Evolutionary conservation across 169 alveolate genomes (phyloP).

Genomic region (Cryptosporidium muris): DNA sequence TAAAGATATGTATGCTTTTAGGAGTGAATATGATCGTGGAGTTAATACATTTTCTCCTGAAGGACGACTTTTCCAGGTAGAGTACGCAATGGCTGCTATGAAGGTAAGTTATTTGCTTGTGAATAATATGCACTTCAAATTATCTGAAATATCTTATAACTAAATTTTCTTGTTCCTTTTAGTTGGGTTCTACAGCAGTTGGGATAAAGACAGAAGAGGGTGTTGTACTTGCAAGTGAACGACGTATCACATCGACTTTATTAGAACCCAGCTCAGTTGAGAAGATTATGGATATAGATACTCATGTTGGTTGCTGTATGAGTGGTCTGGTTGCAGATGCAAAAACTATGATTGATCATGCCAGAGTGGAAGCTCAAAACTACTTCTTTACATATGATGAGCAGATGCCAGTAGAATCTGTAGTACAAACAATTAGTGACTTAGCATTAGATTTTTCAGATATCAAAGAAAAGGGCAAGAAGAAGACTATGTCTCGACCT

Average conservation of each 20-base stretch:
- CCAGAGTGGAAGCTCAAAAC: conserved; percentile 95
- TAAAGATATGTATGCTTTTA: conserved; percentile 73
- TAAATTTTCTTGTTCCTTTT: background rate
- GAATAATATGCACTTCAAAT: background rate
- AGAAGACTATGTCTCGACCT: conserved; percentile 94
- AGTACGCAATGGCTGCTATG: conserved; percentile 94
- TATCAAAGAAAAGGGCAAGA: conserved; percentile 80
- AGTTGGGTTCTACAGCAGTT: conserved; percentile 98
- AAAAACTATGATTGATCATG: conserved; percentile 96
- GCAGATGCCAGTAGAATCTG: conserved; percentile 88
- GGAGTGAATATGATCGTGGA: conserved; percentile 98
- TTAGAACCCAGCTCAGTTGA: conserved; percentile 92
- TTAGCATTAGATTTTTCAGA: conserved; percentile 95
- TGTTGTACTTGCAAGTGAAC: conserved; percentile 95
- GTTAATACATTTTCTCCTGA: conserved; percentile 98
- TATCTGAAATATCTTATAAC: background rate
- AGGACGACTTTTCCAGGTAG: conserved; percentile 97
- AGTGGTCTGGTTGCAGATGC: conserved; percentile 99
- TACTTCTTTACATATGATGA: conserved; percentile 95
- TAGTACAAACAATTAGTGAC: conserved; percentile 92
- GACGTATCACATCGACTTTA: conserved; percentile 88
- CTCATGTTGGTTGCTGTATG: conserved; percentile 96
- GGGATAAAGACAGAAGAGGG: conserved; percentile 96
- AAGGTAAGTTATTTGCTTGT: conserved; percentile 78
- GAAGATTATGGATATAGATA: conserved; percentile 93